Percentiles rank a stretch among this genome's conserved stretches.
Conservation (phyloP, 192 early-diverging fungal genomes). For the Rhizophagus sp. region DNA sequence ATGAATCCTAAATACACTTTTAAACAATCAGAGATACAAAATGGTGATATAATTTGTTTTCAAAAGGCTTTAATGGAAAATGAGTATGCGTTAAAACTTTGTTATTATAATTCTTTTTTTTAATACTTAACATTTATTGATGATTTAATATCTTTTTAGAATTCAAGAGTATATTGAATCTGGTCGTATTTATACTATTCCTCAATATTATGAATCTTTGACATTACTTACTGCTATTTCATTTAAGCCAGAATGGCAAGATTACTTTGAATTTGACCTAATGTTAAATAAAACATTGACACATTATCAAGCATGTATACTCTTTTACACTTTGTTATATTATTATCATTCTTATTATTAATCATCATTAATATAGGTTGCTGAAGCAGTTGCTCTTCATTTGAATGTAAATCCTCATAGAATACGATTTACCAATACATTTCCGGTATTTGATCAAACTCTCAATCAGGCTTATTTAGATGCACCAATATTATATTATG, state of each 20-base stretch:
- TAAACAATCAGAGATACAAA: constrained; percentile 75
- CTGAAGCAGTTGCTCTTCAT: constrained; percentile 60
- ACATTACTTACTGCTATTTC: constrained; percentile 53
- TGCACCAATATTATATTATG: constrained; percentile 63
- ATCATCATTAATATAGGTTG: constrained; percentile 49
- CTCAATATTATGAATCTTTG: constrained; percentile 78
- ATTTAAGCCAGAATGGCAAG: constrained; percentile 41
- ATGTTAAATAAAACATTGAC: constrained; percentile 57
- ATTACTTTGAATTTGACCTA: constrained; percentile 38
- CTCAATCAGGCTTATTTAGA: no score
- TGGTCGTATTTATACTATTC: constrained; percentile 47
- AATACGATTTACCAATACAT: constrained; percentile 57
- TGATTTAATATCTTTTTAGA: constrained; percentile 15
- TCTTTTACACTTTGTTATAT: no score
- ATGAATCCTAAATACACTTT: constrained; percentile 70
- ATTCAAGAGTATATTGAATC: constrained; percentile 41
- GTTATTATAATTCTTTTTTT: no score
- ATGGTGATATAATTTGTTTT: constrained; percentile 92
- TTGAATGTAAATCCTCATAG: constrained; percentile 65
- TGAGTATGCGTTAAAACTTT: constrained; percentile 38
- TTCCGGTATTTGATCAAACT: no score
- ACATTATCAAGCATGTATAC: no score
- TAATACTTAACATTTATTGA: no score
- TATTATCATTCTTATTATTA: background rate
- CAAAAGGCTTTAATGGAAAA: constrained; percentile 59